phyloP scores from a whole-genome alignment of 2,329 filamentous ascomycete genomes.

The Alternaria incomplexa region DNA sequence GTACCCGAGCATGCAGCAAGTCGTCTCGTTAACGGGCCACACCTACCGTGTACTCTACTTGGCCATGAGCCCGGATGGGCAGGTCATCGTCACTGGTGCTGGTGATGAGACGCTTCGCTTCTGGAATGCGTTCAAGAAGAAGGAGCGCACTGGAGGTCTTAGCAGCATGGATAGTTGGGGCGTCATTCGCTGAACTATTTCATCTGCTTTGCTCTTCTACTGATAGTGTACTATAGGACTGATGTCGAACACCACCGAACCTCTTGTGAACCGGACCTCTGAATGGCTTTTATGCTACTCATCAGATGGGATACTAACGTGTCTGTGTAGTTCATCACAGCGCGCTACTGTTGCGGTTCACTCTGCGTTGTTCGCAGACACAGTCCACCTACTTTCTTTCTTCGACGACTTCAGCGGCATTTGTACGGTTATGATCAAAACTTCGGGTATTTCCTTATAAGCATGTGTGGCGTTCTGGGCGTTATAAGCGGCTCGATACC shows the following conservation, averaged over 20 bases:
- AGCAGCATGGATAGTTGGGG: constrained; percentile 75
- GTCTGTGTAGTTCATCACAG: constrained; percentile 8
- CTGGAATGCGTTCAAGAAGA: constrained; percentile 93
- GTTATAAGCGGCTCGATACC: constrained; percentile 13
- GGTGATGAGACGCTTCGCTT: constrained; percentile 96
- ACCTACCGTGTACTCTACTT: constrained; percentile 96
- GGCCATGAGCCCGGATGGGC: constrained; percentile 95
- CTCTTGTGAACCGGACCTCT: not conserved
- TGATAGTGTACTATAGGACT: constrained; percentile 8
- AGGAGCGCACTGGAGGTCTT: constrained; percentile 69
- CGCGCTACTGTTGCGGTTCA: not conserved
- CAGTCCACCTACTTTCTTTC: constrained; percentile 2
- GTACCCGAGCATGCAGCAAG: constrained; percentile 96
- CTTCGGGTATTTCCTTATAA: constrained; percentile 2
- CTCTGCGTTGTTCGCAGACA: not conserved
- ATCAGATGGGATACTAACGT: not conserved
- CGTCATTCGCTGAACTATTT: constrained; percentile 67
- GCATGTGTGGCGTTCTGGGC: constrained; percentile 9
- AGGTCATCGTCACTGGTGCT: constrained; percentile 91
- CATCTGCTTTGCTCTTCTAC: constrained; percentile 2
- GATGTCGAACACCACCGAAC: not conserved
- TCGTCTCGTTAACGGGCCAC: constrained; percentile 92
- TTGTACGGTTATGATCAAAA: constrained; percentile 8
- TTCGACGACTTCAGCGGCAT: constrained; percentile 4
- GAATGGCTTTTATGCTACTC: not conserved